Conservation (phyloP, 306 rosid genomes). For the Cajanus cajan region DNA sequence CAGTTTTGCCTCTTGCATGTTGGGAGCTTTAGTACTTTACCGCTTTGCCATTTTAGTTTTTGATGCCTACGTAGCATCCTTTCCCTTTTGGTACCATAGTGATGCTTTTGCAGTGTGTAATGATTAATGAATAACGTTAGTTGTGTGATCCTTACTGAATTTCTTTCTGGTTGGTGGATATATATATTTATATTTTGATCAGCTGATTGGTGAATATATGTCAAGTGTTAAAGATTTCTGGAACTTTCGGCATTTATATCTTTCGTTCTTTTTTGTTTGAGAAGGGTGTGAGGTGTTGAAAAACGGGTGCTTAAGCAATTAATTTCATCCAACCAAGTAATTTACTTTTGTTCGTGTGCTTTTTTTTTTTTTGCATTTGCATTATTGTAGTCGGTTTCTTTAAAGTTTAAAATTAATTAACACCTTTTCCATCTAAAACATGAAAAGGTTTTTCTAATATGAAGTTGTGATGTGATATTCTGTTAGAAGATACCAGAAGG, state of each 20-base stretch:
- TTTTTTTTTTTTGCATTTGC: not conserved
- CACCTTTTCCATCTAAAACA: not conserved
- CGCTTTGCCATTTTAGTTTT: not conserved
- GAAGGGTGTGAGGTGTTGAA: not conserved
- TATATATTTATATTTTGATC: not conserved
- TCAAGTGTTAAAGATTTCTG: conserved; percentile 4
- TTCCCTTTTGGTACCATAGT: conserved; percentile 8
- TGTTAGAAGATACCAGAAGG: not conserved
- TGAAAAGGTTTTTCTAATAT: not conserved
- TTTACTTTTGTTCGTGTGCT: not conserved
- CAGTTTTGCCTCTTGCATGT: not conserved
- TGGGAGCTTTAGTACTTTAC: not conserved
- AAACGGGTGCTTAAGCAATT: not conserved
- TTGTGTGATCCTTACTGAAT: conserved; percentile 18
- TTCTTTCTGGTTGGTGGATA: not conserved
- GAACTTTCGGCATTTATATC: conserved; percentile 13
- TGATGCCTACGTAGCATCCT: not conserved
- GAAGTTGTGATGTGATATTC: not conserved
- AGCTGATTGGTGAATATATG: not conserved
- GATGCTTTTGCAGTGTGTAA: not conserved
- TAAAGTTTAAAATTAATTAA: not conserved
- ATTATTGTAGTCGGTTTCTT: not conserved
- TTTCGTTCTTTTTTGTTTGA: not conserved
- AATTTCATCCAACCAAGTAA: not conserved
- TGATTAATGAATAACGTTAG: not conserved